Base-by-base conservation (phyloP, 179 eudicot species). In the Sideroxylon spinosum region DNA sequence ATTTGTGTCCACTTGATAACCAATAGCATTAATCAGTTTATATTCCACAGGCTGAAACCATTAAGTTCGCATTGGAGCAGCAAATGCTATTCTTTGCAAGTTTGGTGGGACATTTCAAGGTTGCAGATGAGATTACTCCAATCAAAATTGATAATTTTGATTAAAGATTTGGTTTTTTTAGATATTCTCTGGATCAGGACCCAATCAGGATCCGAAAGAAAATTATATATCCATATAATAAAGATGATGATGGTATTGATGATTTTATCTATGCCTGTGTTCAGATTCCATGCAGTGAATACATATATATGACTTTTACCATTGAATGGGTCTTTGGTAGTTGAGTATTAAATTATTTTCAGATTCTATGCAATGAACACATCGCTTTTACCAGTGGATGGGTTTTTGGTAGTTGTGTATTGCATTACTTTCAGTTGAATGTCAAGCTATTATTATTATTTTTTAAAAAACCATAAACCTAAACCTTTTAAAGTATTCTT, bases 51-150 rank as follows among this genome's bases (percentile, higher is more conserved):
- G 98, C 99, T 76, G 98, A 95, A 80, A 95, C 89, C 85, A 91
- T 95, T 69, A 91, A 92, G 88, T 93, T 92, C 78, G 91, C 97
- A 2, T 78, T 92, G 48, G 97, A 95, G 75, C 99, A 95, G 78
- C 98, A 95, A 82, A 90, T 95, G 93, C 86, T 95, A 81, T 95
- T 95, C 93, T 93, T 95, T 79, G 95, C 98, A 19, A 97, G 97
- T 56, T 71, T 87, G 64, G 89, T 93, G 49, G 98, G 98, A 49
- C 83, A 88, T 74, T 92, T 92, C 78, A 78, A 84, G 64, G 96
- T 93, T 26, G 93, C 98, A 6, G 99, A 95, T 80, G 90, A 90
- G 22, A 87, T 95, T 78, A 84, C 84, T 63, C 91, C 97, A 7
- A 83, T 94, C 88, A 90, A 85, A 78, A 87, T 95, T 67, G 99